Evolutionary conservation across 2,329 filamentous ascomycete genomes (phyloP).

Genomic region (Ceratocystis lukuohia): DNA sequence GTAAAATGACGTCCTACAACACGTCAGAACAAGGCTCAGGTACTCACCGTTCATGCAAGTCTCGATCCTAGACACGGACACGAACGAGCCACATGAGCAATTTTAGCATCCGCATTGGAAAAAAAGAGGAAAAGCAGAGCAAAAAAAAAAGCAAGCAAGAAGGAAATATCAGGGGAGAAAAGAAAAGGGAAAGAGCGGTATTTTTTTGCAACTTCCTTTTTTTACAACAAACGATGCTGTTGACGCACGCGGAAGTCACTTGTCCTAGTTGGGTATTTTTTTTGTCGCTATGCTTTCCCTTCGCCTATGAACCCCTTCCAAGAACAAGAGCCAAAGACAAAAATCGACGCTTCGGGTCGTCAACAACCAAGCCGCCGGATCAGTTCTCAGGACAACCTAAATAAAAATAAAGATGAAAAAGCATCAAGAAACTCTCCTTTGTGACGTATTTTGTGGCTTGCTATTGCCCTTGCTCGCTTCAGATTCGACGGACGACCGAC

Average conservation of each 20-base stretch:
- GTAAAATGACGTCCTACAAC: background rate
- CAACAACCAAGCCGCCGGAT: background rate
- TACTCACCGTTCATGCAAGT: constrained; percentile 1
- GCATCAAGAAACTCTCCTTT: background rate
- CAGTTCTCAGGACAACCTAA: too few relatives aligned
- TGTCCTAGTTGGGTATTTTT: too few relatives aligned
- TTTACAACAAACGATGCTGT: too few relatives aligned
- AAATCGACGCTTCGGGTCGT: background rate
- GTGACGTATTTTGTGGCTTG: background rate
- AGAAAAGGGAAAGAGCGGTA: too few relatives aligned
- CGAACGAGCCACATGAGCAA: constrained; percentile 8
- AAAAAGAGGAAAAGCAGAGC: background rate
- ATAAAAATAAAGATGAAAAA: background rate
- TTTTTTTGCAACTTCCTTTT: too few relatives aligned
- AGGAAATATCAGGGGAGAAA: too few relatives aligned
- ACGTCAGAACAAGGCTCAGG: background rate
- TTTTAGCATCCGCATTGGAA: background rate
- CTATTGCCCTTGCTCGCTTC: background rate
- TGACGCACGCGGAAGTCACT: too few relatives aligned
- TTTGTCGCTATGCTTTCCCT: too few relatives aligned
- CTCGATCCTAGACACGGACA: background rate
- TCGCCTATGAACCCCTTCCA: too few relatives aligned
- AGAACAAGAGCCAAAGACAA: too few relatives aligned
- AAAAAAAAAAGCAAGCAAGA: background rate
- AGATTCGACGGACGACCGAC: background rate